Evolutionary conservation across 106 monocot genomes (phyloP).

Genomic region (Narthecium ossifragum): DNA sequence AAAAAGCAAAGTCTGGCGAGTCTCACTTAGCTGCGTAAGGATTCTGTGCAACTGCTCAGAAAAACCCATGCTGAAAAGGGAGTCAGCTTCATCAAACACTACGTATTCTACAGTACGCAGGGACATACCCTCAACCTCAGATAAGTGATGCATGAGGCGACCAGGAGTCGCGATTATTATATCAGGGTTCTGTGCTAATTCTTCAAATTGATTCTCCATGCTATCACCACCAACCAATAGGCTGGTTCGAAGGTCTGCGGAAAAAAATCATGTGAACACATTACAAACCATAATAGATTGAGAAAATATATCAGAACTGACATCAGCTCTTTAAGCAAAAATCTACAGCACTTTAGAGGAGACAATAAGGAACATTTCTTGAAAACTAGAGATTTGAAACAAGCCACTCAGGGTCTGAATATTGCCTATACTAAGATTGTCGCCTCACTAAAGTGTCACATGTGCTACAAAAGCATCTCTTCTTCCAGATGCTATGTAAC

Average conservation of each 20-base stretch:
- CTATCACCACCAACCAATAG: slow-evolving; percentile 96
- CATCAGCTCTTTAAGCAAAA: too few relatives aligned
- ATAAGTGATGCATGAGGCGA: slow-evolving; percentile 88
- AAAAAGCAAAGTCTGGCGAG: slow-evolving; percentile 89
- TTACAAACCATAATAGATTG: too few relatives aligned
- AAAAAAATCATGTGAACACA: too few relatives aligned
- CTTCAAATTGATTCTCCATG: slow-evolving; percentile 97
- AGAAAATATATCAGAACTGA: too few relatives aligned
- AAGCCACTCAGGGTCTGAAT: too few relatives aligned
- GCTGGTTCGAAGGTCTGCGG: slow-evolving; percentile 64
- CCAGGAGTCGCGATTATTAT: slow-evolving; percentile 98
- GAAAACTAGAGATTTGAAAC: too few relatives aligned
- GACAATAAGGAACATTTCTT: too few relatives aligned
- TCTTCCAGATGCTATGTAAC: too few relatives aligned
- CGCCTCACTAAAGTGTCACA: too few relatives aligned
- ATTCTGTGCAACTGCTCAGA: slow-evolving; percentile 81
- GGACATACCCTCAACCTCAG: slow-evolving; percentile 83
- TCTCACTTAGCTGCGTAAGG: slow-evolving; percentile 65
- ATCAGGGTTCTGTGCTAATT: slow-evolving; percentile 83
- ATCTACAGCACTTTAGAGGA: too few relatives aligned
- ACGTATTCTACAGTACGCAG: slow-evolving; percentile 88
- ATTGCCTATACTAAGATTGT: too few relatives aligned
- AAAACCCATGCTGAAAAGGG: slow-evolving; percentile 91
- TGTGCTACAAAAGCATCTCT: too few relatives aligned
- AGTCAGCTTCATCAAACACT: slow-evolving; percentile 98